These are phyloP conservation scores for Cubamyces sp. DNA, from an alignment of 768 basidiomycete species.

Conservation along the genomic window DNA sequence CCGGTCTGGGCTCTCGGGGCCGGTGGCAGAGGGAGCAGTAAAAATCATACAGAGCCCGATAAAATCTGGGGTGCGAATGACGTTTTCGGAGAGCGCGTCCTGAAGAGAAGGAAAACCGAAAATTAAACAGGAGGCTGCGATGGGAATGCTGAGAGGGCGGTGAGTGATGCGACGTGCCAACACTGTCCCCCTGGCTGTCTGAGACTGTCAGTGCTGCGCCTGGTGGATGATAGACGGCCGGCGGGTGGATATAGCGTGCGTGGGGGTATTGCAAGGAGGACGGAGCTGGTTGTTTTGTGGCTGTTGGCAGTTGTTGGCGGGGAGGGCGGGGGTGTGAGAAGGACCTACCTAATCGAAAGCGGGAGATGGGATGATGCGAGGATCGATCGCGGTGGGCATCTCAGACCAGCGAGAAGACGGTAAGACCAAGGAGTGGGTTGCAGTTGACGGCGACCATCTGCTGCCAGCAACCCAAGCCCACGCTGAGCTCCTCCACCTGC, in stretches of 20 bases:
- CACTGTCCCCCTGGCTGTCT: background rate
- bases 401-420: no score
- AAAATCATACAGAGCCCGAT: conserved; percentile 10
- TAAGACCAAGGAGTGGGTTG: no score
- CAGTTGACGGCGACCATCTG: no score
- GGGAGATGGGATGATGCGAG: background rate
- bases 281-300: background rate
- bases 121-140: conserved; percentile 2
- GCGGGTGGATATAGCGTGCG: background rate
- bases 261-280: background rate
- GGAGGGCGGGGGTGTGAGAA: conserved; percentile 20
- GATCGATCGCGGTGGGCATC: background rate
- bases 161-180: background rate
- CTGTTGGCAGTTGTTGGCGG: background rate
- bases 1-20: conserved; percentile 11
- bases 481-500: background rate
- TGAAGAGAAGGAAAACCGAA: background rate
- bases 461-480: background rate
- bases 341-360: conserved; percentile 17
- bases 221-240: background rate
- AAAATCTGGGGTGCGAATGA: conserved; percentile 21
- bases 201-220: background rate
- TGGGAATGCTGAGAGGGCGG: conserved; percentile 7
- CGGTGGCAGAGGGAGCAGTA: conserved; percentile 3
- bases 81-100: conserved; percentile 7